A percentile compares a stretch with the other conserved stretches of the same genome.
phyloP scores from a whole-genome alignment of 139 green algal species.

The Parachlorella kessleri region DNA sequence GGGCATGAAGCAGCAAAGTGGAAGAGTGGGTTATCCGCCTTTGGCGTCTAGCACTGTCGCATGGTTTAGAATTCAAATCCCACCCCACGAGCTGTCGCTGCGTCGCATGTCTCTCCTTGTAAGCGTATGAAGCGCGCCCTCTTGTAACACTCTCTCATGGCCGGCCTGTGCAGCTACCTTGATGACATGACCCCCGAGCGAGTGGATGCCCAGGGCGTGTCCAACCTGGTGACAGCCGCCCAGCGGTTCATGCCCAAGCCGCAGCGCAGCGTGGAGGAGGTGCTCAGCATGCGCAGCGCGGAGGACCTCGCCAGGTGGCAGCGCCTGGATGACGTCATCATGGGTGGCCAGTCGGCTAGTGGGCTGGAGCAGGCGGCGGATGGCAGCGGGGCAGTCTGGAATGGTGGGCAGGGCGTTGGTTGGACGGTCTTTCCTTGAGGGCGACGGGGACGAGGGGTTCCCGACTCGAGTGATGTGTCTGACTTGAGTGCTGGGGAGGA shows the following conservation, averaged over 20 bases:
- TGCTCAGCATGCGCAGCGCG: conserved; percentile 62
- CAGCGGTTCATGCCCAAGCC: conserved; percentile 20
- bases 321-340: conserved; percentile 49
- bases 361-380: conserved; percentile 44
- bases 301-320: conserved; percentile 61
- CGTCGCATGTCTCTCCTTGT: too few species aligned
- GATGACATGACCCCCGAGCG: conserved; percentile 76
- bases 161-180: conserved; percentile 46
- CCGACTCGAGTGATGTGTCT: too few species aligned
- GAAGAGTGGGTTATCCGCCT: not conserved
- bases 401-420: conserved; percentile 50
- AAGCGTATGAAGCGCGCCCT: not conserved
- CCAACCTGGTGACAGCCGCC: conserved; percentile 44
- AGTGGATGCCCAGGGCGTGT: conserved; percentile 71
- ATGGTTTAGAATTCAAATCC: not conserved
- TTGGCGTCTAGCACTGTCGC: not conserved
- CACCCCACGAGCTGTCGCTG: too few species aligned
- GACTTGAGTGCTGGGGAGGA: too few species aligned
- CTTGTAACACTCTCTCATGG: too few species aligned
- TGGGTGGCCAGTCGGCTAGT: conserved; percentile 64
- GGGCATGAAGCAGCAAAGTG: not conserved
- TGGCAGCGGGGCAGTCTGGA: conserved; percentile 66
- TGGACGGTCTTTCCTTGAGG: too few species aligned
- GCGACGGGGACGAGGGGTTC: too few species aligned
- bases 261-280: not conserved